Conservation (phyloP, 2,329 filamentous ascomycete genomes). For the Huntiella savannae region DNA sequence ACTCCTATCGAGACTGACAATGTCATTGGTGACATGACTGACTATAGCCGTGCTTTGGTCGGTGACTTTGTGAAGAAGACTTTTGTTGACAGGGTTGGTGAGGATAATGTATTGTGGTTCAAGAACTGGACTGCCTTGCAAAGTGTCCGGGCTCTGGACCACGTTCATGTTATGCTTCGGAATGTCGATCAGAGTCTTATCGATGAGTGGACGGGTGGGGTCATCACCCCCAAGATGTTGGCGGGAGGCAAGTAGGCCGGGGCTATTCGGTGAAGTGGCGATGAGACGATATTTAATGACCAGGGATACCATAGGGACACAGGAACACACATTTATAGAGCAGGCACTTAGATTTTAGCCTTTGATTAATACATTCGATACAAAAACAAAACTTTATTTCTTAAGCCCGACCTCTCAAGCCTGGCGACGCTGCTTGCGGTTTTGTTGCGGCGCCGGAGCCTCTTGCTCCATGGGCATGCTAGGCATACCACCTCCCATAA, state of each 20-base stretch:
- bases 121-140: conserved; percentile 86
- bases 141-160: conserved; percentile 71
- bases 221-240: conserved; percentile 5
- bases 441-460: conserved; percentile 20
- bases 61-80: conserved; percentile 48
- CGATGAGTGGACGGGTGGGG: conserved; percentile 28
- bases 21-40: conserved; percentile 51
- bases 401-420: conserved; percentile 16
- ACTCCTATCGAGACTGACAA: conserved; percentile 57
- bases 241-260: neutral
- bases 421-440: conserved; percentile 35
- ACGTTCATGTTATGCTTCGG: conserved; percentile 61
- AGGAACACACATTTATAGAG: neutral
- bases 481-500: conserved; percentile 20
- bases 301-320: neutral
- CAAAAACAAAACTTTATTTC: too few species aligned
- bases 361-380: too few species aligned
- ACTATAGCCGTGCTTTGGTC: conserved; percentile 43
- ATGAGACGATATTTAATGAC: neutral
- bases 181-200: conserved; percentile 32
- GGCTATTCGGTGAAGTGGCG: neutral
- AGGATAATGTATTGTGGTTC: conserved; percentile 58
- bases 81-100: conserved; percentile 42
- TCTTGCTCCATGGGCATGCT: conserved; percentile 15
- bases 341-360: too few species aligned